These are phyloP conservation scores for Lichtheimia ornata DNA, from an alignment of 371 early-diverging fungal species.

Conservation along the genomic window DNA sequence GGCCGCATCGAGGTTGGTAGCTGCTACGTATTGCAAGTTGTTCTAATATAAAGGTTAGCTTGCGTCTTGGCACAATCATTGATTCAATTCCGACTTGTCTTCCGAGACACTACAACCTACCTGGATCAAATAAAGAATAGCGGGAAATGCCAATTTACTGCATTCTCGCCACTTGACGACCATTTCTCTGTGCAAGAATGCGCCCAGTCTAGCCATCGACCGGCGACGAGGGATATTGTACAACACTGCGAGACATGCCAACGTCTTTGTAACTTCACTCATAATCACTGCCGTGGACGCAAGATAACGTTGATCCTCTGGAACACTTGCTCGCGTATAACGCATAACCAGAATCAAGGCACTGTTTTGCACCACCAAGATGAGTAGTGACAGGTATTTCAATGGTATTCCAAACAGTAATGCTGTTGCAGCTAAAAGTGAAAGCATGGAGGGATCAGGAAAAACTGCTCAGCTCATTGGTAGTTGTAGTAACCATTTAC, in stretches of 20 bases:
- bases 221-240: conserved; percentile 36
- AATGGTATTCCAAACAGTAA: conserved; percentile 17
- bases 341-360: conserved; percentile 83
- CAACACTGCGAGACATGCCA: conserved; percentile 65
- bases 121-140: conserved; percentile 90
- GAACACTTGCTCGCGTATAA: conserved; percentile 65
- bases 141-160: conserved; percentile 78
- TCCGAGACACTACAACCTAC: conserved; percentile 17
- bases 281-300: conserved; percentile 89
- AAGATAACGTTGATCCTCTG: conserved; percentile 60
- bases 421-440: conserved; percentile 3
- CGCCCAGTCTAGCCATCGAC: conserved; percentile 21
- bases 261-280: conserved; percentile 81
- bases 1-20: conserved; percentile 88
- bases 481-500: not conserved
- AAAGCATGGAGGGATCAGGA: not conserved
- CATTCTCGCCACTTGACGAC: conserved; percentile 42
- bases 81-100: not conserved
- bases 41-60: conserved; percentile 50
- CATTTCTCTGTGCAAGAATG: conserved; percentile 37
- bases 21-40: conserved; percentile 93
- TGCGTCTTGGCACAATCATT: not conserved
- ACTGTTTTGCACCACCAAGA: conserved; percentile 80
- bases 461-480: too few species aligned
- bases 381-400: conserved; percentile 81